Base-by-base conservation (phyloP, 306 rosid species). In the Cucumis hystrix region DNA sequence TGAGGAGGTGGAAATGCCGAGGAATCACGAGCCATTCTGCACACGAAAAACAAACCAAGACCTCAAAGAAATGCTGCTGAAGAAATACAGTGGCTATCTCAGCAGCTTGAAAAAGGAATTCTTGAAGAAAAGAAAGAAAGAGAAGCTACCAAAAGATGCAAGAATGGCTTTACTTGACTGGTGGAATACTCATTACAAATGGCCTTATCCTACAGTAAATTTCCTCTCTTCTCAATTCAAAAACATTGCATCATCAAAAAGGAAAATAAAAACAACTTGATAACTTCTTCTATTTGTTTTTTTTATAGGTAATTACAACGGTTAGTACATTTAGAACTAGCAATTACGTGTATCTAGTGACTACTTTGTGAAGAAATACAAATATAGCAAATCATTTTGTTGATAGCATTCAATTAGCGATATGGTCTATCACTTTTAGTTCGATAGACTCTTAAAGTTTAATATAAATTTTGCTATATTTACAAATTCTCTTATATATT, bases 181-280 rank as follows among this genome's bases (percentile, higher is more conserved):
- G 97, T 91, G 97, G 98, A 93, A 66, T 67, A 2, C 83, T 10
- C 98, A 93, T 61, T 83, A 82, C 78, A 85, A 89, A 78, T 93
- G 98, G 97, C 98, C 98, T 35, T 93, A 91, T 79, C 98, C 98
- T 51, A 88, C 93, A 87, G 98, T 93, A 87, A 82, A 30, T 17
- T 18, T 39, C 30, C 3, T 67, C 75, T 3, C 40, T 41, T 17
- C 58, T 57, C 40, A 69, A 1, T 40, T 20, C 33, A 40, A 67
- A 23, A 70, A 21, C 16, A 45, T 37, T 45, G 37, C 75, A 21
- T 6, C 45, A 13, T 51, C 57, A 14, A 6, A 5, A 52, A 6
- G 6, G 2, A 52, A 52, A 41, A 11, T 2, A 9, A 67, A 35
- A 67, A 2, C 33, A 40, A 1, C 20, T 67, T 45, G 40, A 13